Evolutionary conservation across 257 asterid genomes (phyloP), one percentile per base, ranked within the genome.

Genomic region (Solanum raphanifolium): DNA sequence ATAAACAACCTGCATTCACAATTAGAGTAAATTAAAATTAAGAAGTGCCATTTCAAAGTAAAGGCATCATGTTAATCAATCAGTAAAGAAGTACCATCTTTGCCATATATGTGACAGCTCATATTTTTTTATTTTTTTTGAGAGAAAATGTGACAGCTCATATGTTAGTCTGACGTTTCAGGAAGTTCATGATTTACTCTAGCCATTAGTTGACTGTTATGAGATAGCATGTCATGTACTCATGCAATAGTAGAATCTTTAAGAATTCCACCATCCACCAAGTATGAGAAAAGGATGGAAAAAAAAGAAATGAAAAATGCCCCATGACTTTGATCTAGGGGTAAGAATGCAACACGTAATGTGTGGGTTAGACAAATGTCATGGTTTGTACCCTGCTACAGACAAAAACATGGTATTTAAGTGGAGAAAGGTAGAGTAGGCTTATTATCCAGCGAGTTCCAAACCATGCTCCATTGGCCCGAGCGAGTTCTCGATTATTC

Each of bases 1-100:
- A 89, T 96, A 96, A 39, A 92, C 81, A 87, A 95, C 91, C 98
- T 95, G 93, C 87, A 90, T 46, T 55, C 75, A 48, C 66, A 76
- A 83, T 29, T 41, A 62, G 89, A 85, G 60, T 84, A 72, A 9
- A 69, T 43, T 9, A 35, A 73, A 73, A 20, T 73, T 73, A 35
- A 20, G 65, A 79, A 27, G 66, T 27, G 3, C 29, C 41, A 81
- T 29, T 46, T 48, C 11, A 48, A 81, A 46, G n/a, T 25, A 43
- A 29, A 29, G 29, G 69, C 69, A 27, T 81, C 85, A 48, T 23
- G 58, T 23, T 39, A 32, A 38, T 76, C 58, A 36, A 38, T 38
- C 58, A 38, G 12, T 29, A 23, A 76, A 23, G 58, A 76, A 39
- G 58, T 76, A 76, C 58, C 82, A 76, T 38, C 21, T 23, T 39